Conservation (phyloP, 116 monocot species). For the Thalassia testudinum region DNA sequence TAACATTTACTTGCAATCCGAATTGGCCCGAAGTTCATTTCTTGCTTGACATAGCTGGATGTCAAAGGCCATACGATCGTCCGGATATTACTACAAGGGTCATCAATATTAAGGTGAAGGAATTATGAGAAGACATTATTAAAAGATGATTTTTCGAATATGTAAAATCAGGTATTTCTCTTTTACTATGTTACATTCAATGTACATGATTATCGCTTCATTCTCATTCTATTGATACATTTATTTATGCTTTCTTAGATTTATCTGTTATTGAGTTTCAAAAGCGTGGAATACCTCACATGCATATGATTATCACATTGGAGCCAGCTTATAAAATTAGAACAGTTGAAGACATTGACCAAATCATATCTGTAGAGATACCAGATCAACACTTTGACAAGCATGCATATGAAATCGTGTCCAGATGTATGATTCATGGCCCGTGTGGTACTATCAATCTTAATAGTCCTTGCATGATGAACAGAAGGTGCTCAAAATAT, state of each 20-base stretch:
- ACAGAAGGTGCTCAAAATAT: slow-evolving; percentile 3
- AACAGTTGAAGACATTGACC: background rate
- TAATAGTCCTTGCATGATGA: background rate
- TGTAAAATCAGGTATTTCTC: background rate
- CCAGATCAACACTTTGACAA: background rate
- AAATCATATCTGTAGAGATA: slow-evolving; percentile 2
- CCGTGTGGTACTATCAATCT: slow-evolving; percentile 1
- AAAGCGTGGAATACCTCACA: slow-evolving; percentile 1
- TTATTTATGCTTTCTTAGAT: background rate
- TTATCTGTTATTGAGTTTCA: slow-evolving; percentile 4
- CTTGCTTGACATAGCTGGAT: background rate
- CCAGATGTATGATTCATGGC: slow-evolving; percentile 1
- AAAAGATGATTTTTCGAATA: background rate
- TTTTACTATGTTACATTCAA: background rate
- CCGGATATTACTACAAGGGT: slow-evolving; percentile 5
- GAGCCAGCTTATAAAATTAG: background rate
- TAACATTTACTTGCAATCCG: slow-evolving; percentile 18
- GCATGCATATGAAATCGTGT: background rate
- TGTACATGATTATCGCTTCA: background rate
- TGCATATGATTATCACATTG: background rate
- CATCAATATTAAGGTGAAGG: slow-evolving; percentile 2
- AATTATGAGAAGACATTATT: slow-evolving; percentile 1
- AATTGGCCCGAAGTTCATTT: slow-evolving; percentile 2
- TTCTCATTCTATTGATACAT: background rate
- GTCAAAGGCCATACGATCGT: background rate